Base-by-base conservation (phyloP, 495 filamentous ascomycete genomes). In the Podospora appendiculata region DNA sequence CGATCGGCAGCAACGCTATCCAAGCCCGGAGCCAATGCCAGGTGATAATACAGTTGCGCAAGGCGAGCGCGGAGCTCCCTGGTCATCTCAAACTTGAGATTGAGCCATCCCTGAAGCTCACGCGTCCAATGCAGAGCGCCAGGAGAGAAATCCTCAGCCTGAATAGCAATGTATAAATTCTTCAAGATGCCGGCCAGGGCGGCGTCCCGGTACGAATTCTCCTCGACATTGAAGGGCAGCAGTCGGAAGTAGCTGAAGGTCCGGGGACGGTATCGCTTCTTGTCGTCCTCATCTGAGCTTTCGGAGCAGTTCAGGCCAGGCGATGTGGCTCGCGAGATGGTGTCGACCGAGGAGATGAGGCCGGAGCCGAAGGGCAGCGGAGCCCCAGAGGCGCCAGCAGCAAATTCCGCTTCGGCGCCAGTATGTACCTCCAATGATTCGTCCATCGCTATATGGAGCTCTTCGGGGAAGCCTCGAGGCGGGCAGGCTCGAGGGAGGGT, bases 91-190 rank as follows among this genome's bases (percentile, higher is more conserved):
- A 96, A 99, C 72, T 99, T 99, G 63, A 97, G 79, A 8, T 85
- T 85, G 19, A 99, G 76, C 94, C 93, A 99, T 70, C 87, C 90
- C 63, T 89, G 80, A 17, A 99, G 83, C 76, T 97, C 92, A 58
- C 93, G 82, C 49, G 93, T 96, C 94, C 94, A 99, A 69, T 97
- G 91, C 17, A 95, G 77, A 11, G 93, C 93, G 13, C 93, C 94
- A 0, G 93, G 88, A 47, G 85, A 80, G 68, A 97, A 97, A 66
- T 99, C 94, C 35, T 95, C 90, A 13, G 93, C 85, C 65, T 89
- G 84, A 54, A 97, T 79, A 32, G 90, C 78, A 61, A 95, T 85
- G 63, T 95, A 97, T 25, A 99, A 84, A 58, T 95, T 87, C 60
- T 88, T 89, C 60, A 97, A 71, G 52, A 95, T 95, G 68, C 91